Base-by-base conservation (phyloP, 176 grass and related monocot species). In the Oryza meyeriana region DNA sequence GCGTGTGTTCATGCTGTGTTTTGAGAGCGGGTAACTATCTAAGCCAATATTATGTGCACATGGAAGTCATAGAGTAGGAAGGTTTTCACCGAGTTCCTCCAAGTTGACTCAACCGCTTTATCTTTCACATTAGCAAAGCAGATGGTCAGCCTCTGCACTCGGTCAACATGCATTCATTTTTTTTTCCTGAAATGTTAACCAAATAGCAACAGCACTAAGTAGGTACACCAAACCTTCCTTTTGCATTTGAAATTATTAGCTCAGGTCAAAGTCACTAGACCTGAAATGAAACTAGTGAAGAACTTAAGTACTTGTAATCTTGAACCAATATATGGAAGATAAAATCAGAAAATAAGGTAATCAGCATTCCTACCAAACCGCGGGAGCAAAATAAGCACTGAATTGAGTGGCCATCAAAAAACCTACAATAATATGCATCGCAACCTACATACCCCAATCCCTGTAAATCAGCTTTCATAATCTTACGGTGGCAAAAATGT, bases 11-110 rank as follows among this genome's bases (percentile, higher is more conserved):
- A 61, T 69, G 32, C 59, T 78, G 31, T 77, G 90, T 69, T 90
- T 86, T 41, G 71, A 70, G 57, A 71, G 70, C n/a, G 4, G 72
- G 41, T 76, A 72, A 84, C 84, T 45, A 0, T 27, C 29, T 72
- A 59, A 59, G 5, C 88, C 83, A 86, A 82, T 84, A 90, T 13
- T 84, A 13, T 12, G 22, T 26, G 62, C 86, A 87, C 40, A 85
- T 14, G 38, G n/a, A 88, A 85, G 69, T 92, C 82, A 17, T 68
- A 86, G 79, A 88, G 79, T 79, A 90, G 18, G 61, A 58, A 22
- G 55, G 64, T 44, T 76, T 50, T 68, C 68, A 38, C 18, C 8
- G 11, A 82, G 35, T 70, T 91, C 35, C 0, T 82, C 68, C 8
- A 79, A 83, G 44, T 90, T 45, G 16, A 92, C 65, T 61, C 52